Conservation (phyloP, 257 asterid genomes). For the Solanum arcanum region DNA sequence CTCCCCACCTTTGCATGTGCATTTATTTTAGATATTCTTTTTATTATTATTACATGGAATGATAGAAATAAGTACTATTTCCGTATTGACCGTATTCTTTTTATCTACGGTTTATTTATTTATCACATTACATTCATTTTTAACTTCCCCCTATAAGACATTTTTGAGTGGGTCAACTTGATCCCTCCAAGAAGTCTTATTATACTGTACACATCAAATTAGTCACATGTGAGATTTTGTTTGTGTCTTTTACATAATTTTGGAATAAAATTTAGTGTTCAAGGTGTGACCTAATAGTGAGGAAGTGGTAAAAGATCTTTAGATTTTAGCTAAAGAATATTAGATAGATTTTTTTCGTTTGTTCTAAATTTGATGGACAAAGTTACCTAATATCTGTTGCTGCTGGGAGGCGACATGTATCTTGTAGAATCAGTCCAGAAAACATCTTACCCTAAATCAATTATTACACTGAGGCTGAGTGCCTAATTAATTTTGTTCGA, state of each 20-base stretch:
- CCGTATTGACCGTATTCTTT: slow-evolving; percentile 41
- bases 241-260: neutral
- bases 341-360: neutral
- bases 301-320: neutral
- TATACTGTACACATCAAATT: neutral
- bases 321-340: too few species aligned
- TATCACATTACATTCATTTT: neutral
- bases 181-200: neutral
- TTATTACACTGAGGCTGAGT: neutral
- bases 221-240: neutral
- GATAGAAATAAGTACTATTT: neutral
- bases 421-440: accelerated
- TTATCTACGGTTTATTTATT: neutral
- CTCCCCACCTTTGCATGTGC: slow-evolving; percentile 12
- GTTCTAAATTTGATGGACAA: accelerated
- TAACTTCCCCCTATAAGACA: neutral
- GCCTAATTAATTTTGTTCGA: neutral
- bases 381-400: accelerated
- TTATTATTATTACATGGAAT: neutral
- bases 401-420: neutral
- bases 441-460: neutral
- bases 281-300: too few species aligned
- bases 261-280: neutral
- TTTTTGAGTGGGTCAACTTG: neutral
- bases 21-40: slow-evolving; percentile 19